Percentiles rank a stretch among this genome's conserved stretches.
These are phyloP conservation scores for Jamesozyma lodderae DNA, from an alignment of 805 yeast species.

Conservation along the genomic window DNA sequence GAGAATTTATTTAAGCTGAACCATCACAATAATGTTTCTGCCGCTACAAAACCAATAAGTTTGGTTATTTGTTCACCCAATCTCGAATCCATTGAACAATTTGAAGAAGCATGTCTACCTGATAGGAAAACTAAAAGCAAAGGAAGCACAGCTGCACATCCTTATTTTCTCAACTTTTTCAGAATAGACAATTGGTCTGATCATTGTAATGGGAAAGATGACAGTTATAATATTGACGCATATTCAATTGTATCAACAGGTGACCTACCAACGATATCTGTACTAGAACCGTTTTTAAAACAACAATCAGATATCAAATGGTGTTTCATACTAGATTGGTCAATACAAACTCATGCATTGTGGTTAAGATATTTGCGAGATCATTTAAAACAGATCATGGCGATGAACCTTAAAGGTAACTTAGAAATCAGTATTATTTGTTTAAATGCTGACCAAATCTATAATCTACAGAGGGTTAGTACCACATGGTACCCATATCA, in stretches of 20 bases:
- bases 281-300: constrained; percentile 1
- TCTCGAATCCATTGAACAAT: too few relatives aligned
- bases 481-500: constrained; percentile 18
- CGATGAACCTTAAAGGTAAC: constrained; percentile 1
- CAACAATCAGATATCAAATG: constrained; percentile 2
- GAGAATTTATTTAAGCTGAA: too few relatives aligned
- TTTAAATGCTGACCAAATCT: constrained; percentile 12
- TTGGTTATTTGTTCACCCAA: too few relatives aligned
- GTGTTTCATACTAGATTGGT: constrained; percentile 21
- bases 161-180: too few relatives aligned
- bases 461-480: constrained; percentile 12
- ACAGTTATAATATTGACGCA: not conserved
- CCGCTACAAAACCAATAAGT: too few relatives aligned
- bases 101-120: too few relatives aligned
- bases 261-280: not conserved
- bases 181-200: too few relatives aligned
- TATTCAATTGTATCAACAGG: not conserved
- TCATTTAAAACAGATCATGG: constrained; percentile 1
- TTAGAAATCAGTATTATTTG: constrained; percentile 9
- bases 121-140: too few relatives aligned
- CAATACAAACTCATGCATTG: constrained; percentile 9
- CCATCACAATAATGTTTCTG: too few relatives aligned
- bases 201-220: too few relatives aligned
- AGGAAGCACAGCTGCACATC: too few relatives aligned
- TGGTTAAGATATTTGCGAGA: constrained; percentile 15